These are phyloP conservation scores for Chalciporus pseudorubinellus DNA, from an alignment of 768 basidiomycete species.

Conservation along the genomic window DNA sequence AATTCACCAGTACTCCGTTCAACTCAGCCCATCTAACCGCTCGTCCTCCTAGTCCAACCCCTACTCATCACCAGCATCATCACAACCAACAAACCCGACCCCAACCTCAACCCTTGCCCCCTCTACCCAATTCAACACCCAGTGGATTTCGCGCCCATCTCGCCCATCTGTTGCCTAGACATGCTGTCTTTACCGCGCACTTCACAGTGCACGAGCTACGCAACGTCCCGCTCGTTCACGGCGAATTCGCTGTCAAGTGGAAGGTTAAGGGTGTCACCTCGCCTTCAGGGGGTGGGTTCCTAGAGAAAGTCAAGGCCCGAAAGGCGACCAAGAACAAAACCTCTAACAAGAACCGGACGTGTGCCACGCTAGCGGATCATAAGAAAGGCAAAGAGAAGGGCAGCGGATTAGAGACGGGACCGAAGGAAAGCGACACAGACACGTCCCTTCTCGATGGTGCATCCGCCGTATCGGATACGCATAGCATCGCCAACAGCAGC, in stretches of 20 bases:
- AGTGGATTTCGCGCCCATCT: slow-evolving; percentile 55
- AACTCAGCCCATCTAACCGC: not conserved
- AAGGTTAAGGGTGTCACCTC: slow-evolving; percentile 60
- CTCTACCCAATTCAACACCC: not conserved
- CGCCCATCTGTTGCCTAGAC: slow-evolving; percentile 58
- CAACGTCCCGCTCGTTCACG: slow-evolving; percentile 68
- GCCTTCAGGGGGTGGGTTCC: slow-evolving; percentile 39
- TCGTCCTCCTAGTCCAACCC: slow-evolving; percentile 9
- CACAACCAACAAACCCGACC: too few relatives aligned
- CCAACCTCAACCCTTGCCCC: not conserved
- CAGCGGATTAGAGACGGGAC: not conserved
- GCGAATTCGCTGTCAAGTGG: slow-evolving; percentile 71
- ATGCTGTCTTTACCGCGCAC: slow-evolving; percentile 62
- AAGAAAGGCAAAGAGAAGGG: slow-evolving; percentile 7
- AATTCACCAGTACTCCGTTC: not conserved
- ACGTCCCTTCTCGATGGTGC: slow-evolving; percentile 24
- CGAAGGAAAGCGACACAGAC: slow-evolving; percentile 25
- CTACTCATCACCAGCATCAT: not conserved
- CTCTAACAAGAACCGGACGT: not conserved
- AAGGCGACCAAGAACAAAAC: slow-evolving; percentile 22
- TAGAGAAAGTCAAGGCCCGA: slow-evolving; percentile 38
- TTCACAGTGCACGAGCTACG: slow-evolving; percentile 65
- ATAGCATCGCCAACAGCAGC: slow-evolving; percentile 29
- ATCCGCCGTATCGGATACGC: slow-evolving; percentile 21
- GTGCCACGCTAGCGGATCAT: not conserved